Evolutionary conservation across 495 filamentous ascomycete species (phyloP).

Genomic region (Aspergillus heteromorphus): DNA sequence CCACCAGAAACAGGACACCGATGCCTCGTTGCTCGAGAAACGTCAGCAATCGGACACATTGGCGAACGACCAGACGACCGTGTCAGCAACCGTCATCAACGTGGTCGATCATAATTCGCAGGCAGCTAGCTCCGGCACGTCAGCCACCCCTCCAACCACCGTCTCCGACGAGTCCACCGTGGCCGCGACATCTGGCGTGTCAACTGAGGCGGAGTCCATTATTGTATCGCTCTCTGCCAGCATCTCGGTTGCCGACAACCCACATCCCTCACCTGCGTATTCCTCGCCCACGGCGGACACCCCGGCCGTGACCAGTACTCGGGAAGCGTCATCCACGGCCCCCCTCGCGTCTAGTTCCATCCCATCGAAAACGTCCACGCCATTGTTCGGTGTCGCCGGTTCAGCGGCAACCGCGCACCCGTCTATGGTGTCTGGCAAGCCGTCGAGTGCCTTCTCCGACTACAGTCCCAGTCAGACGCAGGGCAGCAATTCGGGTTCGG

Average conservation of each 20-base stretch:
- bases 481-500: neutral
- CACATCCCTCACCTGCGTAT: constrained; percentile 7
- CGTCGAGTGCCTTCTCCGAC: neutral
- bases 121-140: neutral
- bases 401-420: constrained; percentile 1
- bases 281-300: constrained; percentile 11
- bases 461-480: neutral
- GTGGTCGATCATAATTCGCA: neutral
- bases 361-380: constrained; percentile 4
- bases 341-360: neutral
- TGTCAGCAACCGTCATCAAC: constrained; percentile 1
- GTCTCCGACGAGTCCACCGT: neutral
- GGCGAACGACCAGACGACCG: constrained; percentile 2
- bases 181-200: neutral
- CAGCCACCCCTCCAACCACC: neutral
- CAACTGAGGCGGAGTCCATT: neutral
- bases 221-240: neutral
- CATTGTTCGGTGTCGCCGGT: constrained; percentile 1
- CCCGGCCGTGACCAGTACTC: constrained; percentile 5
- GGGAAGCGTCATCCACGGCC: neutral
- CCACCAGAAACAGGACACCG: neutral
- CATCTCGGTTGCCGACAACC: neutral
- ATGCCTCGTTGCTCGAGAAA: constrained; percentile 1
- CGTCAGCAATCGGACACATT: constrained; percentile 8
- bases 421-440: neutral